Percentiles rank a stretch among this genome's conserved stretches.
phyloP scores from a whole-genome alignment of 331 rosid species.

The Saraca asoca region DNA sequence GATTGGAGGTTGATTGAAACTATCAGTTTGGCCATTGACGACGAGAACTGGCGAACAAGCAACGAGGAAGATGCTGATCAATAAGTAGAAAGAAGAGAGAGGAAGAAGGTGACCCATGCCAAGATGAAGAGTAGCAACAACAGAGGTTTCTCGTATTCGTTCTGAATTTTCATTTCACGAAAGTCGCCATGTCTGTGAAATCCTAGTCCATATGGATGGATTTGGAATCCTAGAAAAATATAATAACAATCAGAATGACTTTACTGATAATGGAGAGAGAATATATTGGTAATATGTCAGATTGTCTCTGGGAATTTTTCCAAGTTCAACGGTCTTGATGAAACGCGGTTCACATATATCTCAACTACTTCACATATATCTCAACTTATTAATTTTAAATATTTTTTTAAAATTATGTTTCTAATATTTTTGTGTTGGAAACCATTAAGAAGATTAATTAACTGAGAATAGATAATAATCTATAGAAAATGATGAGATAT shows the following conservation, averaged over 20 bases:
- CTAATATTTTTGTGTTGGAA: too few species aligned
- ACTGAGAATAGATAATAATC: too few species aligned
- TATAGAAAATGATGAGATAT: too few species aligned
- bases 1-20: conserved; percentile 34
- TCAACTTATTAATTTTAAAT: too few species aligned
- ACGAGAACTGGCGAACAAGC: conserved; percentile 46
- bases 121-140: conserved; percentile 6
- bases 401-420: too few species aligned
- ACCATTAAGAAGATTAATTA: too few species aligned
- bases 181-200: background rate
- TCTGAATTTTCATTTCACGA: background rate
- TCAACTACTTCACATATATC: too few species aligned
- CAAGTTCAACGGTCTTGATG: conserved; percentile 69
- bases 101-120: conserved; percentile 57
- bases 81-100: conserved; percentile 40
- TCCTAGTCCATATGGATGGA: conserved; percentile 1
- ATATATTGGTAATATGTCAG: background rate
- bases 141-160: background rate
- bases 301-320: conserved; percentile 12
- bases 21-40: conserved; percentile 45
- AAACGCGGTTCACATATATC: background rate
- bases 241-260: background rate
- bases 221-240: background rate
- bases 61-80: conserved; percentile 44
- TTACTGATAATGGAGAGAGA: background rate